A percentile compares a stretch with the other conserved stretches of the same genome.
Conservation (phyloP, 768 basidiomycete species). For the Xerocomus spinulosus region DNA sequence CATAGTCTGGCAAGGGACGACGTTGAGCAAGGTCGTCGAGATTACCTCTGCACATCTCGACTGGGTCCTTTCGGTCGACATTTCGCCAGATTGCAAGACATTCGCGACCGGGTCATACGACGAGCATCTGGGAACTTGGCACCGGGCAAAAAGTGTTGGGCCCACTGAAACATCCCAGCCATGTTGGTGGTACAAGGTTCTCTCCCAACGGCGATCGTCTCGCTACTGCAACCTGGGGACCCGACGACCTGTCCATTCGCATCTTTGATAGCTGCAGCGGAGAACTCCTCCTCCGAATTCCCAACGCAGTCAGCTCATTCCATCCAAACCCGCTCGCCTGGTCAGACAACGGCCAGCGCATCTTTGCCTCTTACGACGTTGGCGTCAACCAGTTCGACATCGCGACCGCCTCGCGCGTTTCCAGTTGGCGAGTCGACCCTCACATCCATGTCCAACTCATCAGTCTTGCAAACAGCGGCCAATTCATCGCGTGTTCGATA, state of each 20-base stretch:
- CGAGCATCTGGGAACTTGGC: constrained; percentile 1
- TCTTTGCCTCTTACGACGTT: constrained; percentile 4
- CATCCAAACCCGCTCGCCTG: constrained; percentile 4
- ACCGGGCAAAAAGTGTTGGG: neutral
- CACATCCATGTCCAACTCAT: neutral
- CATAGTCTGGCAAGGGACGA: constrained; percentile 1
- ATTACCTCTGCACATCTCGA: constrained; percentile 1
- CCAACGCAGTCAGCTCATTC: neutral
- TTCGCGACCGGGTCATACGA: constrained; percentile 8
- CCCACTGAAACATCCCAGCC: neutral
- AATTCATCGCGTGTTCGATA: constrained; percentile 4
- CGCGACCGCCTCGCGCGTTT: neutral
- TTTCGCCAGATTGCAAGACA: constrained; percentile 4
- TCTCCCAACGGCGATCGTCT: constrained; percentile 4
- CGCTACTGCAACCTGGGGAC: constrained; percentile 4
- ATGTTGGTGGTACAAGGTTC: constrained; percentile 1
- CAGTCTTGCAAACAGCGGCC: neutral
- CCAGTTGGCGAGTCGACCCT: neutral
- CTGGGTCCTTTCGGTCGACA: constrained; percentile 5
- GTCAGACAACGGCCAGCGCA: constrained; percentile 4
- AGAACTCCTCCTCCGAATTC: constrained; percentile 1
- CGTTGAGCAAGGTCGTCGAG: neutral
- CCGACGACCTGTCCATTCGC: constrained; percentile 4
- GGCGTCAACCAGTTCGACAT: neutral
- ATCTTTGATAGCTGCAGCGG: constrained; percentile 6